phyloP scores from a whole-genome alignment of 345 rosid species.

The Salix caprea region DNA sequence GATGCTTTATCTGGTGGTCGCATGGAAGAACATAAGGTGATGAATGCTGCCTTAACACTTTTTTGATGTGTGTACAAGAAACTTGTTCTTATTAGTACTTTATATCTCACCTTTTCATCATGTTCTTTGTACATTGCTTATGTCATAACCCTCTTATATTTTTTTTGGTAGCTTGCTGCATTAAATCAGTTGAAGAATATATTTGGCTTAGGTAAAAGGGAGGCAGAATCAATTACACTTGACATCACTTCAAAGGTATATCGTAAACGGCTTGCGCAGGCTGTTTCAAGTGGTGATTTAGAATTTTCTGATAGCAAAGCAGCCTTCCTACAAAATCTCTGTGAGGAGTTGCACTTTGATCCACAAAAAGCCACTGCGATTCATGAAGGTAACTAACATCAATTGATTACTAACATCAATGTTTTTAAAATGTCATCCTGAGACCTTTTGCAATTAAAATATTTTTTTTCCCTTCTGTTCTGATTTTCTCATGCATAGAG shows the following conservation, averaged over 20 bases:
- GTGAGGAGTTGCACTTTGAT: slow-evolving; percentile 89
- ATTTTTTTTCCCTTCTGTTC: neutral
- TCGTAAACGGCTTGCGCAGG: slow-evolving; percentile 72
- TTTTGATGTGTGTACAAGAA: neutral
- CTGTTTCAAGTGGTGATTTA: slow-evolving; percentile 72
- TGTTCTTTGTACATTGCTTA: too few species aligned
- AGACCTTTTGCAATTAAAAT: neutral
- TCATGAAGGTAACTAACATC: slow-evolving; percentile 70
- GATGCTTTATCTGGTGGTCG: slow-evolving; percentile 79
- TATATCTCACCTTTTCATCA: neutral
- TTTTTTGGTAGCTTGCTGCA: slow-evolving; percentile 51
- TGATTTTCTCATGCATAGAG: neutral
- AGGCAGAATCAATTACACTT: slow-evolving; percentile 66
- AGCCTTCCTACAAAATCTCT: slow-evolving; percentile 80
- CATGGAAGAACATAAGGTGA: slow-evolving; percentile 77
- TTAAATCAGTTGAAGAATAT: slow-evolving; percentile 74
- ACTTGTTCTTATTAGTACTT: neutral
- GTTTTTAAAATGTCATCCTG: neutral
- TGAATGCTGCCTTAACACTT: neutral
- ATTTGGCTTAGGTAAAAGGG: slow-evolving; percentile 87
- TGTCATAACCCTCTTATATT: neutral
- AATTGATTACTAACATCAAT: neutral
- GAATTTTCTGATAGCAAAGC: slow-evolving; percentile 93
- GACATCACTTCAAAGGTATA: slow-evolving; percentile 87
- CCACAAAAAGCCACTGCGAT: slow-evolving; percentile 76